These are phyloP conservation scores for Globisporangium iwayamae DNA, from an alignment of 352 stramenopile species.

Conservation along the genomic window DNA sequence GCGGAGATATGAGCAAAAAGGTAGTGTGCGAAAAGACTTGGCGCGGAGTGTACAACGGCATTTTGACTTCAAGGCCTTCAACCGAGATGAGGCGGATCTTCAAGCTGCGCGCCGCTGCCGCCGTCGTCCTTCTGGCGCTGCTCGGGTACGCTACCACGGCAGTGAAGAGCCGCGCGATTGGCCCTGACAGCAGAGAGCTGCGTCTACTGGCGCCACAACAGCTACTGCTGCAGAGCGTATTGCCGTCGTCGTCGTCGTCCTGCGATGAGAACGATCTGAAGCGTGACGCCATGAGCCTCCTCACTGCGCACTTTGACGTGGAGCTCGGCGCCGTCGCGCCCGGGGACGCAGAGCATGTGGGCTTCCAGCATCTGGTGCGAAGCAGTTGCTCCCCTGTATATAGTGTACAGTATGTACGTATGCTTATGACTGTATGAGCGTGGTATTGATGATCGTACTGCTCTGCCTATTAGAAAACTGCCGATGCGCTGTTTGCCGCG, in stretches of 20 bases:
- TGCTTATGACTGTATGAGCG: neutral
- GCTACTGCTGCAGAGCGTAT: neutral
- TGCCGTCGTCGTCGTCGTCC: constrained; percentile 8
- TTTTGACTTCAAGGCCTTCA: neutral
- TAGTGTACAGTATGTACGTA: neutral
- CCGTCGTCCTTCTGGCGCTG: neutral
- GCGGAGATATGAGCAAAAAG: too few relatives aligned
- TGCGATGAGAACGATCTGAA: constrained; percentile 55
- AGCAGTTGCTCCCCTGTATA: neutral
- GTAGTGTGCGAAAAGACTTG: too few relatives aligned
- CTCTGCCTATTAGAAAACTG: constrained; percentile 42
- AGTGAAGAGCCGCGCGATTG: neutral
- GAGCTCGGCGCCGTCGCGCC: constrained; percentile 68
- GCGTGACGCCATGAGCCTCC: constrained; percentile 34
- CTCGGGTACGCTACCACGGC: neutral
- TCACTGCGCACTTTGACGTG: constrained; percentile 53
- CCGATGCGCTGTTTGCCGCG: constrained; percentile 69
- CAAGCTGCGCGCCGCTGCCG: neutral
- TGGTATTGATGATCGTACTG: neutral
- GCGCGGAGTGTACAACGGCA: neutral
- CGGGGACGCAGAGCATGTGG: constrained; percentile 37
- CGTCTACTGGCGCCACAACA: neutral
- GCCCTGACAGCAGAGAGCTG: neutral
- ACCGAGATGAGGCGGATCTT: constrained; percentile 1
- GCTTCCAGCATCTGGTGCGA: constrained; percentile 78